Evolutionary conservation across 169 alveolate genomes (phyloP).

Genomic region (Babesia ovata): DNA sequence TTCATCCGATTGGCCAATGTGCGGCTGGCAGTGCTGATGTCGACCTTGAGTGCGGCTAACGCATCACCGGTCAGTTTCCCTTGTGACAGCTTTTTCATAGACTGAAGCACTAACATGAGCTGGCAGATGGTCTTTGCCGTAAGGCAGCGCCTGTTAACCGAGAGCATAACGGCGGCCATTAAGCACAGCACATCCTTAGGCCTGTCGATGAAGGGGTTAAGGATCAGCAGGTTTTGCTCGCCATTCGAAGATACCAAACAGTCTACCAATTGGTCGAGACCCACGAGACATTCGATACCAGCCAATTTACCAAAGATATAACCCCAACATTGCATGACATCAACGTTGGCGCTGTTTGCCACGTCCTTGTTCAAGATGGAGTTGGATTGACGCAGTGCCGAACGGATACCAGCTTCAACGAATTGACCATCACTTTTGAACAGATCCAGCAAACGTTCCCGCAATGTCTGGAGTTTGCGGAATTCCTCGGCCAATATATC

Average conservation of each 20-base stretch:
- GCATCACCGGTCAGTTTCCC: constrained; percentile 29
- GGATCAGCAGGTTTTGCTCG: constrained; percentile 29
- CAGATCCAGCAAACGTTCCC: constrained; percentile 44
- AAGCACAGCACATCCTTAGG: constrained; percentile 54
- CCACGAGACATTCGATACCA: constrained; percentile 54
- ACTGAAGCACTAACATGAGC: constrained; percentile 46
- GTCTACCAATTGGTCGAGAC: constrained; percentile 62
- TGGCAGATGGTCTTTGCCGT: constrained; percentile 61
- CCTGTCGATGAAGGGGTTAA: constrained; percentile 54
- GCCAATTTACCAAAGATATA: constrained; percentile 63
- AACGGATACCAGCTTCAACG: constrained; percentile 52
- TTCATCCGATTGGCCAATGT: constrained; percentile 37
- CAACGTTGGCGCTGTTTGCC: constrained; percentile 4
- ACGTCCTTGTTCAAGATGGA: constrained; percentile 27
- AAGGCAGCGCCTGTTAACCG: constrained; percentile 62
- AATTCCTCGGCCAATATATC: constrained; percentile 45
- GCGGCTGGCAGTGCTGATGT: constrained; percentile 41
- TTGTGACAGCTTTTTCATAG: constrained; percentile 40
- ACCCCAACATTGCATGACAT: constrained; percentile 57
- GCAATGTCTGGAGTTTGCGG: constrained; percentile 40
- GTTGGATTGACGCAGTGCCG: constrained; percentile 59
- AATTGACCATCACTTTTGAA: constrained; percentile 61
- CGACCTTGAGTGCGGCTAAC: constrained; percentile 38
- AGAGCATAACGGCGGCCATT: constrained; percentile 65
- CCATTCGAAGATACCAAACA: constrained; percentile 66